Conservation (phyloP, 305 asterid genomes). For the Salvia sclarea region DNA sequence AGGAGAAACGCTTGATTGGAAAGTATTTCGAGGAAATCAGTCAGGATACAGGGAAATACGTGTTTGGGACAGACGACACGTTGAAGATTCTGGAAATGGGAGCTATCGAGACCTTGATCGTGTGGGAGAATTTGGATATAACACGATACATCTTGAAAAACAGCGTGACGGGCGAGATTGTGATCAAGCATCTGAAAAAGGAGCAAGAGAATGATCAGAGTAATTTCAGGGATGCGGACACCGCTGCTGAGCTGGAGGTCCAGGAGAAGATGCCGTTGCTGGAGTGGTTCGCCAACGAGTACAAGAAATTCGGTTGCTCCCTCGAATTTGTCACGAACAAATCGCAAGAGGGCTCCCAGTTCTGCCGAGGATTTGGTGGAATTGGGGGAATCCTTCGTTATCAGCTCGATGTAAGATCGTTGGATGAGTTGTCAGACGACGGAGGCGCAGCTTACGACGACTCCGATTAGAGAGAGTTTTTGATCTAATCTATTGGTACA, state of each 20-base stretch:
- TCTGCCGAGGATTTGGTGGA: constrained; percentile 45
- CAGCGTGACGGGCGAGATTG: constrained; percentile 35
- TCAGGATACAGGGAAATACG: constrained; percentile 45
- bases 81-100: constrained; percentile 47
- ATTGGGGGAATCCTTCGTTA: constrained; percentile 46
- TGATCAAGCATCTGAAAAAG: constrained; percentile 38
- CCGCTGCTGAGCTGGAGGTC: constrained; percentile 40
- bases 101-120: constrained; percentile 44
- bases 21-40: constrained; percentile 50
- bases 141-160: constrained; percentile 35
- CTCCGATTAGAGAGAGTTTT: constrained; percentile 43
- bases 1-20: constrained; percentile 43
- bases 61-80: constrained; percentile 42
- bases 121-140: constrained; percentile 48
- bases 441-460: constrained; percentile 36
- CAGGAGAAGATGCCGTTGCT: constrained; percentile 44
- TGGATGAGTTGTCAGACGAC: constrained; percentile 43
- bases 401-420: constrained; percentile 42
- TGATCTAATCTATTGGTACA: background rate
- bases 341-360: constrained; percentile 45
- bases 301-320: constrained; percentile 42
- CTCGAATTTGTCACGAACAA: constrained; percentile 46
- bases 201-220: constrained; percentile 42
- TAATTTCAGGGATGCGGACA: constrained; percentile 36
- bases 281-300: constrained; percentile 47